Evolutionary conservation across 176 grass and related monocot genomes (phyloP).

Genomic region (Oropetium thomaeum): DNA sequence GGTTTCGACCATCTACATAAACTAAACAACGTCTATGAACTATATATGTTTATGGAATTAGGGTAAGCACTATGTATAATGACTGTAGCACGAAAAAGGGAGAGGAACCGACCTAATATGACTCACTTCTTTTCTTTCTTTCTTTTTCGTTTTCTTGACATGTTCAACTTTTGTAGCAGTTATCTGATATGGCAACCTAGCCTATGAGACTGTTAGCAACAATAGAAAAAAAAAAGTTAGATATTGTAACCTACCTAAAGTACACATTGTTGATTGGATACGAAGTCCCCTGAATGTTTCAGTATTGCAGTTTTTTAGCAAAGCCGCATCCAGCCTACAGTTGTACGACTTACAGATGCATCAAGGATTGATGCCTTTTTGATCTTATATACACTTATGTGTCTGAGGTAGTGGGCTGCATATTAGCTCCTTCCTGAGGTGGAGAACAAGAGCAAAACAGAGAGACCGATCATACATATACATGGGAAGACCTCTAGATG

Average conservation of each 20-base stretch:
- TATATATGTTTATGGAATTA: no score
- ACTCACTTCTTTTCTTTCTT: neutral
- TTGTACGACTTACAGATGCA: neutral
- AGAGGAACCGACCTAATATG: neutral
- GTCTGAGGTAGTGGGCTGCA: no score
- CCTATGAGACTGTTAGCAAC: neutral
- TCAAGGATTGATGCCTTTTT: neutral
- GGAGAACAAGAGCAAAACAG: neutral
- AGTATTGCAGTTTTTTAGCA: neutral
- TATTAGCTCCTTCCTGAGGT: neutral
- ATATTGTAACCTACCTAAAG: neutral
- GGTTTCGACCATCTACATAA: neutral
- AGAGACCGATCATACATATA: neutral
- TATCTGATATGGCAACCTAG: neutral
- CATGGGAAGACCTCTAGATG: neutral
- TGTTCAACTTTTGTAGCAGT: neutral
- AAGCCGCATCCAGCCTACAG: neutral
- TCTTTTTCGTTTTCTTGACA: neutral
- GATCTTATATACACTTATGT: neutral
- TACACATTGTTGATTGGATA: neutral
- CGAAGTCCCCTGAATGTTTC: neutral
- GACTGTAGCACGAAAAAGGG: neutral
- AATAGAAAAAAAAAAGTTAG: neutral
- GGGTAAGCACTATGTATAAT: neutral
- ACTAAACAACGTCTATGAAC: no score